A percentile compares a stretch with the other conserved stretches of the same genome.
Conservation (phyloP, 2,329 filamentous ascomycete species). For the Plenodomus lindquistii region DNA sequence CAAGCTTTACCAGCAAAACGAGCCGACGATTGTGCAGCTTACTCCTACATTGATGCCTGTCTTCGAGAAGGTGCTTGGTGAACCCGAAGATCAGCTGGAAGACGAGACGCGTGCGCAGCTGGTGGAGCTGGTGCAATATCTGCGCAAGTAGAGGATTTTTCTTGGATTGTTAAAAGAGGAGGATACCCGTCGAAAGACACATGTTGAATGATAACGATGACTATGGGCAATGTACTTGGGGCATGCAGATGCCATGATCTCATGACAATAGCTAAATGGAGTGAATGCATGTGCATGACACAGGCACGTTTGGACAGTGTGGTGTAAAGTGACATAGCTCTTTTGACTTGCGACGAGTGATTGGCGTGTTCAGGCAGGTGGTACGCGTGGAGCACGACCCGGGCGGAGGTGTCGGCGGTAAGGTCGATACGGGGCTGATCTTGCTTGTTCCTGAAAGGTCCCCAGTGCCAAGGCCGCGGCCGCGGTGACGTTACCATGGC, state of each 20-base stretch:
- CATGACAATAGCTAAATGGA: slow-evolving; percentile 4
- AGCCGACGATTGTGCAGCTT: slow-evolving; percentile 70
- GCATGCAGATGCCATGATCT: too few species aligned
- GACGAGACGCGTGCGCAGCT: slow-evolving; percentile 70
- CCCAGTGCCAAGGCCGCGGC: neutral
- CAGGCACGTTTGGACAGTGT: too few species aligned
- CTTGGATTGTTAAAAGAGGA: slow-evolving; percentile 19
- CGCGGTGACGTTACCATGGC: slow-evolving; percentile 22
- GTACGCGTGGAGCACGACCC: neutral
- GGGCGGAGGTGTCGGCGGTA: neutral
- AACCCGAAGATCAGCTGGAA: slow-evolving; percentile 76
- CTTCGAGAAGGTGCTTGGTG: slow-evolving; percentile 72
- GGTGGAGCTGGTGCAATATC: slow-evolving; percentile 63
- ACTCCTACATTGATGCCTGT: slow-evolving; percentile 71
- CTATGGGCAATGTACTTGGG: too few species aligned
- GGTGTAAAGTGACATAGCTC: too few species aligned
- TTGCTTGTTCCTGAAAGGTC: slow-evolving; percentile 16
- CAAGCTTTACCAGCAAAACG: slow-evolving; percentile 75
- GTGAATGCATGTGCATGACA: slow-evolving; percentile 11
- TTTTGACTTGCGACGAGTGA: too few species aligned
- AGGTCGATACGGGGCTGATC: slow-evolving; percentile 5
- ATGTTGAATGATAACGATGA: slow-evolving; percentile 19
- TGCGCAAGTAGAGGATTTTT: slow-evolving; percentile 44
- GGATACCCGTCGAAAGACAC: slow-evolving; percentile 36
- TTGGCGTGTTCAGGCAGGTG: too few species aligned